These are phyloP conservation scores for Hortiboletus campestris DNA, from an alignment of 768 basidiomycete genomes.

Conservation along the genomic window DNA sequence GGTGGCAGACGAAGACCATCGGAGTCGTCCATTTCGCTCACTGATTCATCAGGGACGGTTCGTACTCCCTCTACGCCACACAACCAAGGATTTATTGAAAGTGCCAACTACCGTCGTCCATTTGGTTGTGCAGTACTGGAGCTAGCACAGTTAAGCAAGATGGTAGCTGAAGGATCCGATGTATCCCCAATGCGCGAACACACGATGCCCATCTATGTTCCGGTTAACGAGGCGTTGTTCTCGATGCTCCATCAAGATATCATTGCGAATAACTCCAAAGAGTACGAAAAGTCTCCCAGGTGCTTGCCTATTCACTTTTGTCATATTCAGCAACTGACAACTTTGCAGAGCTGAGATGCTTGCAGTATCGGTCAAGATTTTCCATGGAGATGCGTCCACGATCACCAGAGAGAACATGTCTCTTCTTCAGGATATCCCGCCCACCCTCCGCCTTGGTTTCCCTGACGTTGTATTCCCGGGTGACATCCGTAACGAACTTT, in stretches of 20 bases:
- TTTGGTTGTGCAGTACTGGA: conserved; percentile 97
- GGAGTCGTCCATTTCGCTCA: conserved; percentile 44
- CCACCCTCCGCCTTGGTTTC: conserved; percentile 86
- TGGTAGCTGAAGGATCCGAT: conserved; percentile 63
- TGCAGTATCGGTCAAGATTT: conserved; percentile 80
- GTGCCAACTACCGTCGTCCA: conserved; percentile 71
- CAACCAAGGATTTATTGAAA: conserved; percentile 33
- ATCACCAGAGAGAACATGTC: conserved; percentile 84
- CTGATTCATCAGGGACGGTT: conserved; percentile 30
- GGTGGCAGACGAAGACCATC: conserved; percentile 53
- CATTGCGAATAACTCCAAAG: conserved; percentile 71
- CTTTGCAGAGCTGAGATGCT: conserved; percentile 75
- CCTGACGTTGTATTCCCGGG: conserved; percentile 96
- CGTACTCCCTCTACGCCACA: conserved; percentile 22
- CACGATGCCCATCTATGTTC: conserved; percentile 84
- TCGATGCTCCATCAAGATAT: conserved; percentile 96
- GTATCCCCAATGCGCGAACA: conserved; percentile 69
- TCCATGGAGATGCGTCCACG: conserved; percentile 75
- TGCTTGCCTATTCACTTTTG: conserved; percentile 32
- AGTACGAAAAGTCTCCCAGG: conserved; percentile 83
- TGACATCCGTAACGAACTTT: conserved; percentile 89
- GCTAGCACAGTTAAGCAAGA: conserved; percentile 68
- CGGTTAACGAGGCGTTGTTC: conserved; percentile 80
- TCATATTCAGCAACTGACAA: neutral
- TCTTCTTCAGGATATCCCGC: conserved; percentile 75